Evolutionary conservation across 1,284 basidiomycete genomes (phyloP), one percentile per base, ranked within the genome.

Genomic region (Salmacisia buchloeana): DNA sequence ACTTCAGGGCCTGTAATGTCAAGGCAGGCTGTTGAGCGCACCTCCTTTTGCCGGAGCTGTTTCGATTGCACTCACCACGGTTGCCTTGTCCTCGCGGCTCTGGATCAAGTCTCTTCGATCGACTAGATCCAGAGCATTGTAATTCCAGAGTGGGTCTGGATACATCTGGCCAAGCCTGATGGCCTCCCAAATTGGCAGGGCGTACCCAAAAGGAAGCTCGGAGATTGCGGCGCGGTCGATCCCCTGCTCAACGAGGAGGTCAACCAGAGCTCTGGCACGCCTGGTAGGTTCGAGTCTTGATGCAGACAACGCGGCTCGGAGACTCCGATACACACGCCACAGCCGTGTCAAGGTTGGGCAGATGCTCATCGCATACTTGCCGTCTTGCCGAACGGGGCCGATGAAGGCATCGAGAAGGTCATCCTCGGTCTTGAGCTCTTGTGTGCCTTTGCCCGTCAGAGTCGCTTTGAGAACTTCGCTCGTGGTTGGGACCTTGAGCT

Each of bases 11-110:
- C 49, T 54, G 49, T 13, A 54, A 13, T 18, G 23, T 21, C 4
- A 15, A 4, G 7, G 15, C 18, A n/a, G 39, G 15, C 23, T 43
- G 39, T 21, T 18, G 36, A 38, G 10, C 9, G 36, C 9, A 38
- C 10, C 9, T 18, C 36, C 49, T 33, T 13, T 7, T 54, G 1
- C 5, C 49, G 18, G 29, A 49, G 46, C 46, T 25, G 7, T 25
- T 13, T 10, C 2, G n/a, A 2, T 10, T 12, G 29, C 1, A 54
- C 49, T 54, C 31, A 54, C 49, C 49, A 54, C 34, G 49, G 12
- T 10, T 31, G 29, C 49, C 49, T 54, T 54, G 49, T 54, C 49
- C 21, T 54, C 49, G 3, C 49, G 49, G 21, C 49, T 54, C 29
- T n/a, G 27, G 12, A 54, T 18, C 4, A 54, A 31, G 29, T 54